Base-by-base conservation (phyloP, 768 basidiomycete genomes). In the Serendipita sp. region DNA sequence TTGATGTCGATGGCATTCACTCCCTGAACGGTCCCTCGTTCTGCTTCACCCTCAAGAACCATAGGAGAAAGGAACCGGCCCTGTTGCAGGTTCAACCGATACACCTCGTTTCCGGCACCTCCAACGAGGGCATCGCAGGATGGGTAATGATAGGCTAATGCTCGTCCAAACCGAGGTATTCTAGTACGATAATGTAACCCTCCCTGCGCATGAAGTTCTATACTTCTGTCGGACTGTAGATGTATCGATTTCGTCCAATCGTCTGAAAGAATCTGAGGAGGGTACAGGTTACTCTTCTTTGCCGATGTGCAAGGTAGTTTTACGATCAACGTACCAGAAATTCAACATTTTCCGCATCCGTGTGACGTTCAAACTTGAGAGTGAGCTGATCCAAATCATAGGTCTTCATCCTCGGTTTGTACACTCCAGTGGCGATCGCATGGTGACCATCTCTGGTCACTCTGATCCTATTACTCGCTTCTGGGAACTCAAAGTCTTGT, bases 221-320 rank as follows among this genome's bases (percentile, higher is more conserved):
- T 74, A 3, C 90, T 89, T n/a, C 96, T 85, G 77, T 97, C 93
- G 60, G 87, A 86, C 80, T 98, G 96, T 1, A 99, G 81, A 73
- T 96, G 93, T 67, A 97, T 80, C n/a, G 90, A 86, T 73, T 98
- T 98, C 4, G 95, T 98, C 95, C 95, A 98, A 78, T 98, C 95
- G 71, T 94, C 89, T 1, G 94, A 97, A 5, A 98, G 79, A 69
- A 91, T 86, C 93, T 96, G 66, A 44, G 44, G 13, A 23, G 35
- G 56, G 23, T 23, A 2, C 23, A 23, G 1, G 23, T 23, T 23
- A 23, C 23, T 23, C 23, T 2, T 23, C 23, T 23, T 23, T 23
- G 23, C 23, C 23, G 23, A 23, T 23, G 23, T 23, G 23, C 23
- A 23, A 23, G 23, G 23, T 23, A 23, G 23, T 23, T 23, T 23